These are phyloP conservation scores for Hordeum pubiflorum DNA, from an alignment of 202 grass and related monocot species.

Conservation along the genomic window DNA sequence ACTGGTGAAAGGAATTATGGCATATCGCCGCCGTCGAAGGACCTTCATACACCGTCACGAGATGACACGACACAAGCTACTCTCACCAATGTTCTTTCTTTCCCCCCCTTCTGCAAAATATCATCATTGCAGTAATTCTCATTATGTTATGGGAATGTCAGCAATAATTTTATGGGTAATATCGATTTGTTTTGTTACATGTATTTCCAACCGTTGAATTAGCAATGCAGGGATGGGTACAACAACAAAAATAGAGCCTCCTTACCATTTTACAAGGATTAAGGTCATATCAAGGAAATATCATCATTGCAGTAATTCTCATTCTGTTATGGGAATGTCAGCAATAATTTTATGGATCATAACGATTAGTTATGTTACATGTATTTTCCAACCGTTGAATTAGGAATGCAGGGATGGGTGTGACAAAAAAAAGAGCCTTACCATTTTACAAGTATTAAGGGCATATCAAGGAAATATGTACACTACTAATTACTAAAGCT, in stretches of 20 bases:
- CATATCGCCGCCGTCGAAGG: constrained; percentile 17
- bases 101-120: neutral
- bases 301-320: neutral
- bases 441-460: neutral
- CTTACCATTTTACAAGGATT: neutral
- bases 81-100: neutral
- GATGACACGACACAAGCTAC: neutral
- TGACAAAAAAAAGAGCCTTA: neutral
- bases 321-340: neutral
- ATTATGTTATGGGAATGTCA: neutral
- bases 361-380: neutral
- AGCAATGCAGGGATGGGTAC: neutral
- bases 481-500: neutral
- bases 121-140: neutral
- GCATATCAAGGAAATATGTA: no score
- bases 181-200: neutral
- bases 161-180: neutral
- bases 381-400: neutral
- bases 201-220: neutral
- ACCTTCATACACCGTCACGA: constrained; percentile 9
- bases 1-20: constrained; percentile 25
- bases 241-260: neutral
- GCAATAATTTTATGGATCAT: neutral
- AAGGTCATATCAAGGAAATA: no score
- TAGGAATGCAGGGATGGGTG: neutral